Evolutionary conservation across 2,329 filamentous ascomycete species (phyloP), one percentile per base, ranked within the genome.

Genomic region (Aspergillus ochraceus): DNA sequence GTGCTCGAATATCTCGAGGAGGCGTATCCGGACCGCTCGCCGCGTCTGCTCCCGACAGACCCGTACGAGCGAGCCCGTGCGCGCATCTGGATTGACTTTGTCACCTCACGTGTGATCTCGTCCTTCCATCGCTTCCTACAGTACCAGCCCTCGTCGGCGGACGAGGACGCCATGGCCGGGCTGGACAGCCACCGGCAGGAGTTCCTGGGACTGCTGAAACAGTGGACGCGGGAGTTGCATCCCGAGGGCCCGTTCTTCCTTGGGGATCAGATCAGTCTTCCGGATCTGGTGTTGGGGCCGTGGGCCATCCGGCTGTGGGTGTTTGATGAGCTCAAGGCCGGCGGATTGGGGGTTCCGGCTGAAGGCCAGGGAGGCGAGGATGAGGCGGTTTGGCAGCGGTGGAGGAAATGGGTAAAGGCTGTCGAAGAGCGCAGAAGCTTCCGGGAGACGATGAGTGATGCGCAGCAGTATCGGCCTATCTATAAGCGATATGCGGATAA

Each of bases 1-100:
- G 82, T 94, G 42, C 88, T 86, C 74, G 89, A 92, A 71, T 94
- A 90, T 65, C 80, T 94, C 1, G 87, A 94, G 64, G 90, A 93
- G 62, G 86, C 85, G 0, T 92, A 86, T 61, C 77, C 82, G 0
- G 79, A 79, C 4, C 68, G 83, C 54, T 79, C 78, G 0, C 80
- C 79, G 1, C 71, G 75, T 1, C 72, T 93, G 4, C 75, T 90
- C 10, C 87, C 90, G 0, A 68, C 73, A 0, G 85, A 87, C 57
- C 78, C 85, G 0, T 93, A 91, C 68, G 81, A 86, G 56, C 81
- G 84, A 55, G 90, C 90, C 3, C 75, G 86, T 20, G 86, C 84
- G 47, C 79, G 88, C 36, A 84, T 93, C 54, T 93, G 90, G 90
- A 88, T 88, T 47, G 89, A 92, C 65, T 91, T 90, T 66, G 82